Base-by-base conservation (phyloP, 805 yeast species). In the Candida germanica region DNA sequence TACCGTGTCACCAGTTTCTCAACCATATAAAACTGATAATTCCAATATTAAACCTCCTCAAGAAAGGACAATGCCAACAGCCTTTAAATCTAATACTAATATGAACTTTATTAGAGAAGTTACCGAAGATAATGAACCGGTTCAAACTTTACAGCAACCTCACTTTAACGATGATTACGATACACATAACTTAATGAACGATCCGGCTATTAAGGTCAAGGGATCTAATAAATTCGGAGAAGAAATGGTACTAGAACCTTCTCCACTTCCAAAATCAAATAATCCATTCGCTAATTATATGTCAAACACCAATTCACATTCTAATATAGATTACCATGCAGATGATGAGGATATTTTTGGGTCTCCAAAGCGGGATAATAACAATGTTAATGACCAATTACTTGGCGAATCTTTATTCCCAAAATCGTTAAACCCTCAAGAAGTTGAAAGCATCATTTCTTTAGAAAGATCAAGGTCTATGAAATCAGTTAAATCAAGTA, bases 361-460 rank as follows among this genome's bases (percentile, higher is more conserved):
- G 4, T 58, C 66, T 5, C 71, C 71, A 6, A 43, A 35, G 24
- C 22, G 35, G 10, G 34, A 29, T 12, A 30, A 26, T 5, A 59
- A 59, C 29, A 43, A 50, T 14, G 11, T 19, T n/a, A 34, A 43
- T 15, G 58, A 53, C 22, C 60, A 52, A 27, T 43, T 65, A 8
- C 46, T 61, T 6, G 73, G 73, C 3, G 73, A 83, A 38, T 76
- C 79, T 0, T 56, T 84, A 17, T 85, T 85, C 54, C 94, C 94
- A 0, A 83, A 80, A 51, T 73, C 78, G 2, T 61, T 85, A 21
- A 80, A 72, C 39, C 66, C 75, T 0, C 76, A 73, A 35, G 94
- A 85, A 50, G 84, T 85, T 8, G 85, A 81, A 45, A 79, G 85
- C 30, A 85, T 85, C 39, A 81, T 82, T 2, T 73, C 83, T 6